These are phyloP conservation scores for Venturia asperata DNA, from an alignment of 2,329 filamentous ascomycete species.

Conservation along the genomic window DNA sequence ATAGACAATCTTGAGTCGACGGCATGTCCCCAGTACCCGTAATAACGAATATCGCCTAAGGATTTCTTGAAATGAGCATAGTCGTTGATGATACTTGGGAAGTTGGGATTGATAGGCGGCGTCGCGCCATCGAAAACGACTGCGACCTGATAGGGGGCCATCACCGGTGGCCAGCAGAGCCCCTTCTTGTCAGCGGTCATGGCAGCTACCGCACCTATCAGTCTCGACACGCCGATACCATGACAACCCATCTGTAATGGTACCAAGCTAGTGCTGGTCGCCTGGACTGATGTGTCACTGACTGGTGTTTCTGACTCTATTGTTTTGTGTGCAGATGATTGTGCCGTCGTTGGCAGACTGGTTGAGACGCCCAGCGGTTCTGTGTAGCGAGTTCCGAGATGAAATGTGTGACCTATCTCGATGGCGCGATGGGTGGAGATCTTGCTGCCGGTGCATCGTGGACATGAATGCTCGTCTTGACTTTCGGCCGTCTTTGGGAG, in stretches of 20 bases:
- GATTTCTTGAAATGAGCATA: neutral
- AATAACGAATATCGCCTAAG: neutral
- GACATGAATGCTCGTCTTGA: constrained; percentile 61
- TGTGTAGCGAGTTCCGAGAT: constrained; percentile 84
- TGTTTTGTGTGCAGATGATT: constrained; percentile 20
- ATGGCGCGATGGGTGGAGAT: constrained; percentile 66
- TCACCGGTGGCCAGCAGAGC: constrained; percentile 70
- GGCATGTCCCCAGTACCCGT: neutral
- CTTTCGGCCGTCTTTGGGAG: constrained; percentile 46
- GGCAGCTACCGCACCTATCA: constrained; percentile 80
- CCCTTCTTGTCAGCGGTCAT: constrained; percentile 60
- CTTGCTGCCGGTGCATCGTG: constrained; percentile 56
- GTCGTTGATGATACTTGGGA: neutral
- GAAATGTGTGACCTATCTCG: constrained; percentile 91
- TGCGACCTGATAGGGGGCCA: neutral
- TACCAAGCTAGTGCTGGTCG: constrained; percentile 33
- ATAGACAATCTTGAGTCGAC: neutral
- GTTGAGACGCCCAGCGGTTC: constrained; percentile 62
- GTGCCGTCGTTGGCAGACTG: constrained; percentile 34
- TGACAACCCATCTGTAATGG: constrained; percentile 92
- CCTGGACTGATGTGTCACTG: neutral
- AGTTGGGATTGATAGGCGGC: neutral
- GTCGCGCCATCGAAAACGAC: constrained; percentile 7
- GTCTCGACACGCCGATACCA: constrained; percentile 85
- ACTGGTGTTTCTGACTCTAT: neutral